A percentile compares a stretch with the other conserved stretches of the same genome.
Evolutionary conservation across 768 basidiomycete species (phyloP).

Genomic region (Sarcomyxa edulis): DNA sequence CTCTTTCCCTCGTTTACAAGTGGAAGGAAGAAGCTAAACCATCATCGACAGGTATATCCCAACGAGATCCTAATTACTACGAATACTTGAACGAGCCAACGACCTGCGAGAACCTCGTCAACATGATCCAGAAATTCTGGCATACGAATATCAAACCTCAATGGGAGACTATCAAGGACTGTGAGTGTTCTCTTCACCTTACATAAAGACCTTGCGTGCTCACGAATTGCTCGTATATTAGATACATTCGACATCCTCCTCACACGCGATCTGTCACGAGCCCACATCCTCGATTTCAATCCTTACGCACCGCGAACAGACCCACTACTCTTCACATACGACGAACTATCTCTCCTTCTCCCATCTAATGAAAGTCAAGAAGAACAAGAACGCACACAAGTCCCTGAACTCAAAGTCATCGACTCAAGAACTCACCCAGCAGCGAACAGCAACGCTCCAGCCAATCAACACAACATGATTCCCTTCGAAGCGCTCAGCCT

Average conservation of each 20-base stretch:
- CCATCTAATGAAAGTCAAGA: no score
- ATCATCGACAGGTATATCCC: conserved; percentile 60
- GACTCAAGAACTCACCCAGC: conserved; percentile 72
- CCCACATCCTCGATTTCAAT: conserved; percentile 88
- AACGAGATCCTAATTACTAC: conserved; percentile 87
- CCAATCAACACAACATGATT: conserved; percentile 83
- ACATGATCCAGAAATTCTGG: conserved; percentile 61
- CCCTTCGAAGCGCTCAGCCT: conserved; percentile 84
- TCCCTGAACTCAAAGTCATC: conserved; percentile 55
- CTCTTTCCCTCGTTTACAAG: neutral
- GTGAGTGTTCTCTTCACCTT: conserved; percentile 37
- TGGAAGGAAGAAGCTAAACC: neutral
- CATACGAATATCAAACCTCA: conserved; percentile 51
- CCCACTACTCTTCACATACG: conserved; percentile 78
- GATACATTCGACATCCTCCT: conserved; percentile 86
- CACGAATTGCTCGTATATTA: conserved; percentile 20
- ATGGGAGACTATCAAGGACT: conserved; percentile 58
- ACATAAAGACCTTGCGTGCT: no score
- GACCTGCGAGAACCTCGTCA: conserved; percentile 47
- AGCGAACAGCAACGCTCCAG: conserved; percentile 62
- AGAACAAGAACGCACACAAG: conserved; percentile 6
- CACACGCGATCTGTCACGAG: conserved; percentile 70
- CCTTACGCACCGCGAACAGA: conserved; percentile 87
- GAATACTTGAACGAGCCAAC: conserved; percentile 69
- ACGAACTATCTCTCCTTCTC: conserved; percentile 53